Base-by-base conservation (phyloP, 208 protist genomes). In the Trypanosoma congolense region DNA sequence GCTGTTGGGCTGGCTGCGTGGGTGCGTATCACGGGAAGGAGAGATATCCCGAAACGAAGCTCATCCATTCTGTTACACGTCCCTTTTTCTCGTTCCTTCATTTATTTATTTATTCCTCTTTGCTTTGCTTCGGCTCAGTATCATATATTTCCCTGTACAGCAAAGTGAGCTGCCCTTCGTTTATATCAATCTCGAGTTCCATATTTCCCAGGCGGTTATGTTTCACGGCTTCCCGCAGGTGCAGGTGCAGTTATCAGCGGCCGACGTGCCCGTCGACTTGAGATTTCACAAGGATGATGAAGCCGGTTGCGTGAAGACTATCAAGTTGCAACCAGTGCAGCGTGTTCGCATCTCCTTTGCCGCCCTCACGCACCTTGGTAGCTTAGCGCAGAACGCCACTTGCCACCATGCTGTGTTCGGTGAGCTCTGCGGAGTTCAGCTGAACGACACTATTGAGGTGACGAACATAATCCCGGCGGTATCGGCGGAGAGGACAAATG, bases 391-490 rank as follows among this genome's bases (percentile, higher is more conserved):
- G 50, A 50, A 51, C 22, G 53, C 64, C 22, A 75, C 74, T 28
- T 70, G 51, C 36, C 60, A 67, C 38, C 57, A 58, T 47, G 65
- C 56, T 26, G 52, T 86, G 35, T 76, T 80, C 42, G 82, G 78
- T 40, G 24, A 65, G 12, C 42, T 87, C 36, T 81, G 66, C 46
- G 82, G 82, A 21, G 61, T 85, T 10, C 82, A 90, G 61, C 26
- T 83, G 3, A 65, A 57, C 16, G 61, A 72, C 29, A 65, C 28
- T 26, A 69, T 90, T 28, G 59, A 77, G 60, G 50, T 90, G 18
- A 83, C 75, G 31, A 73, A 84, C 53, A 51, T 79, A 8, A 52
- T 70, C n/a, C 51, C 52, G 5, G 53, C 68, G 51, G 57, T 57
- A 10, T 10, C 30, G n/a, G 60, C 51, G 14, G 18, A 36, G 12